phyloP scores from a whole-genome alignment of 768 basidiomycete species.

The Amanita inopinata region DNA sequence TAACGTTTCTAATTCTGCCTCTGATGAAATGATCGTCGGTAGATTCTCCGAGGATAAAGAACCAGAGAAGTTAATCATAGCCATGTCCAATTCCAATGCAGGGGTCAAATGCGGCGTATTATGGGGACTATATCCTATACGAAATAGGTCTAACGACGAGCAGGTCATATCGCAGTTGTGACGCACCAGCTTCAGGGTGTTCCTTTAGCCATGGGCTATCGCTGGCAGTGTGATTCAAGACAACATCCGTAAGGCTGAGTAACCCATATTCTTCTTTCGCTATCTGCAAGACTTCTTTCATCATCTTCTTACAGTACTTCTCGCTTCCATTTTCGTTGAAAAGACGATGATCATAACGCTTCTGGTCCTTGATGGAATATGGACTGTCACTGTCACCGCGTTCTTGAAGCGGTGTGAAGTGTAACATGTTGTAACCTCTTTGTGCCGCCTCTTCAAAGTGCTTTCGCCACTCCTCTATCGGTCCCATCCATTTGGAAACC shows the following conservation, averaged over 20 bases:
- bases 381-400: conserved; percentile 86
- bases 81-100: conserved; percentile 87
- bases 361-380: conserved; percentile 88
- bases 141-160: not conserved
- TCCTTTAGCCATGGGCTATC: conserved; percentile 86
- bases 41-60: conserved; percentile 57
- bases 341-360: conserved; percentile 69
- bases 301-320: conserved; percentile 43
- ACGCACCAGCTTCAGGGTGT: conserved; percentile 87
- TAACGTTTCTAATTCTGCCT: conserved; percentile 60
- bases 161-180: conserved; percentile 5
- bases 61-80: conserved; percentile 72
- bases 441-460: conserved; percentile 79
- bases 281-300: conserved; percentile 55
- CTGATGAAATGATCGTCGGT: conserved; percentile 57
- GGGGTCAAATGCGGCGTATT: conserved; percentile 89
- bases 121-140: conserved; percentile 73
- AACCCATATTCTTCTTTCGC: conserved; percentile 85
- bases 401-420: conserved; percentile 92
- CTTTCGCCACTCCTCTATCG: conserved; percentile 62
- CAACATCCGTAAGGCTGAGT: conserved; percentile 87
- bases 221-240: conserved; percentile 95
- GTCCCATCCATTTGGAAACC: conserved; percentile 98
- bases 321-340: conserved; percentile 34
- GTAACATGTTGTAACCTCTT: conserved; percentile 96